A percentile compares a stretch with the other conserved stretches of the same genome.
phyloP scores from a whole-genome alignment of 495 filamentous ascomycete species.

The Darksidea phi region DNA sequence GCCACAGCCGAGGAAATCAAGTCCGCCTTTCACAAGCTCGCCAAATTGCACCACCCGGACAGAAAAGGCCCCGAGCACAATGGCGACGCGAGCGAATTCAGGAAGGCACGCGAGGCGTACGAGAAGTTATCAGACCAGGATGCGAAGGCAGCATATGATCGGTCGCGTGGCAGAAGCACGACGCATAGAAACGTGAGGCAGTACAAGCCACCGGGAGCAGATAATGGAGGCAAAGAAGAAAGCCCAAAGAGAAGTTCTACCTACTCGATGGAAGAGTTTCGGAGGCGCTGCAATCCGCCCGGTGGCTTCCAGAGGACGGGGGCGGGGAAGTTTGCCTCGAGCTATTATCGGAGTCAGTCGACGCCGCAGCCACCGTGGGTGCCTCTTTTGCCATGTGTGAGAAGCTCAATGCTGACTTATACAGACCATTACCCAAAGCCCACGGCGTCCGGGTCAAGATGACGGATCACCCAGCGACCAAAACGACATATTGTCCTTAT shows the following conservation, averaged over 20 bases:
- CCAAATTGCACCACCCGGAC: neutral
- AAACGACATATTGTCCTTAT: neutral
- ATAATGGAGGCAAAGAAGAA: neutral
- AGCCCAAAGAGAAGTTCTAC: neutral
- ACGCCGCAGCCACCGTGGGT: neutral
- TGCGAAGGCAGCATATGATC: neutral
- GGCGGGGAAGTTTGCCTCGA: neutral
- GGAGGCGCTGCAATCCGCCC: neutral
- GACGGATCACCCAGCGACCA: neutral
- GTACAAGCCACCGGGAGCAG: neutral
- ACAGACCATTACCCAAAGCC: neutral
- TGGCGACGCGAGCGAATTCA: neutral
- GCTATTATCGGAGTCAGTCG: neutral
- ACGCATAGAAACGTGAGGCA: neutral
- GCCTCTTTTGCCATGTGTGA: neutral
- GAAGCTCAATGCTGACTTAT: neutral
- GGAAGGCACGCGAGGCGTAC: neutral
- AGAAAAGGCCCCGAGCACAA: neutral
- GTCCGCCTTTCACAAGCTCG: neutral
- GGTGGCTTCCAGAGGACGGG: neutral
- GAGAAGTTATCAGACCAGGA: neutral
- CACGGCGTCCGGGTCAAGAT: neutral
- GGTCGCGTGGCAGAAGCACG: too few species aligned
- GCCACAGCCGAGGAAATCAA: neutral
- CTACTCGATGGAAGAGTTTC: neutral